Evolutionary conservation across 1,139 yeast species (phyloP), one percentile per base, ranked within the genome.

Genomic region (Suhomyces panamericanus): DNA sequence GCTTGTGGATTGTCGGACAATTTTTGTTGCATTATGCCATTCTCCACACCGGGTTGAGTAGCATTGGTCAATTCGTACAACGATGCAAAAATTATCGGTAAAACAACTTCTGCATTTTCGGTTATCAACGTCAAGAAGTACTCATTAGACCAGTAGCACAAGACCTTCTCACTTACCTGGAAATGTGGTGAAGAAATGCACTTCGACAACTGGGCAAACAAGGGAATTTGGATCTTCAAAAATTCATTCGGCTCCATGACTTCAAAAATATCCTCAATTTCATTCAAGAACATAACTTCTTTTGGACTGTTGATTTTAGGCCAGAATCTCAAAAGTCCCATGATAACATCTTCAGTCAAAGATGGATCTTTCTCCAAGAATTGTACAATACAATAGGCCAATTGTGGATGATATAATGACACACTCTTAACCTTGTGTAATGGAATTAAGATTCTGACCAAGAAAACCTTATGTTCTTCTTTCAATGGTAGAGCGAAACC

Each of bases 401-500:
- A 75, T 66, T 95, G 99, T 34, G 99, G 96, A 63, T 93, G 99
- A 64, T 91, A 93, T 52, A 91, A 72, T 11, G 95, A 85, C 49
- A 93, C 73, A 44, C 95, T 81, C 60, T 91, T 85, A 11, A 89
- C 95, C 64, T 95, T 93, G 67, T 93, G 99, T 63, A 93, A 72
- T 24, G 99, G 99, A 32, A 93, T 76, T 58, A 93, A 77, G n/a
- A 91, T 91, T 48, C 96, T 78, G 28, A 89, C 83, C 53, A 93
- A 71, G 59, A 95, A 93, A 13, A 88, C 83, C 67, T 93, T 93
- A 69, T 93, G 99, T 66, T 93, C 99, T 59, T 91, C 98, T 64
- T 93, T 93, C 57, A 93, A 77, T 2, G 99, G 99, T 52, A 93
- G 75, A 6, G 99, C 99, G 74, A 93, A 93, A 15, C 99, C 99